These are phyloP conservation scores for Vicia faba DNA, from an alignment of 306 rosid species.

Conservation along the genomic window DNA sequence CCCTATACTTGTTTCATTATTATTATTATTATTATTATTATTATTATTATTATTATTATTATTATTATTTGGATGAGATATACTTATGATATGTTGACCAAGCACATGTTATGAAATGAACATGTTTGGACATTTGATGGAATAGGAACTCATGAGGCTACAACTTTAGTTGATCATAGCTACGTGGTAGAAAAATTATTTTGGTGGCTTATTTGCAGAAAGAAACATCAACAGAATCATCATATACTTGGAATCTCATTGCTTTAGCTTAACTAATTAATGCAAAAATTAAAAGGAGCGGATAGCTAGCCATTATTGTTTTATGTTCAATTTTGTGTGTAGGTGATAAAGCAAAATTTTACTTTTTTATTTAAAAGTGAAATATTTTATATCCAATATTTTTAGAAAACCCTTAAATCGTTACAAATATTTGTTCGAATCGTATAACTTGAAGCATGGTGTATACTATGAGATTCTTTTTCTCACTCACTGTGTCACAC, in stretches of 20 bases:
- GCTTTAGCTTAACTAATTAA: constrained; percentile 13
- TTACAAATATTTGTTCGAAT: too few relatives aligned
- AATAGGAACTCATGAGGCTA: constrained; percentile 39
- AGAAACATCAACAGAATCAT: not conserved
- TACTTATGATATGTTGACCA: constrained; percentile 46
- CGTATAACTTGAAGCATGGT: too few relatives aligned
- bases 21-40: constrained; percentile 2
- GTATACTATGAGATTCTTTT: too few relatives aligned
- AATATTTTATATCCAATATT: too few relatives aligned
- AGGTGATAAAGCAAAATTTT: constrained; percentile 1
- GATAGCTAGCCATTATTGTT: constrained; percentile 10
- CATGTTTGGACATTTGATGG: constrained; percentile 32
- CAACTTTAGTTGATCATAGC: constrained; percentile 33
- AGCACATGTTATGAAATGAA: constrained; percentile 42
- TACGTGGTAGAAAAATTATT: not conserved
- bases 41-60: too few relatives aligned
- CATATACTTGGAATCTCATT: not conserved
- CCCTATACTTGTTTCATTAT: constrained; percentile 37
- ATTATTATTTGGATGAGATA: constrained; percentile 42
- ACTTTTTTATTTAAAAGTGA: too few relatives aligned
- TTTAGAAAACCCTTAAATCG: too few relatives aligned
- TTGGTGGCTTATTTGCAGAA: constrained; percentile 22
- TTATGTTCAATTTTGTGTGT: constrained; percentile 13
- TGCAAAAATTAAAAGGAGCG: constrained; percentile 1
- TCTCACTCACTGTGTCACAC: too few relatives aligned